phyloP scores from a whole-genome alignment of 1,284 basidiomycete species.

The Inonotus hispidus region DNA sequence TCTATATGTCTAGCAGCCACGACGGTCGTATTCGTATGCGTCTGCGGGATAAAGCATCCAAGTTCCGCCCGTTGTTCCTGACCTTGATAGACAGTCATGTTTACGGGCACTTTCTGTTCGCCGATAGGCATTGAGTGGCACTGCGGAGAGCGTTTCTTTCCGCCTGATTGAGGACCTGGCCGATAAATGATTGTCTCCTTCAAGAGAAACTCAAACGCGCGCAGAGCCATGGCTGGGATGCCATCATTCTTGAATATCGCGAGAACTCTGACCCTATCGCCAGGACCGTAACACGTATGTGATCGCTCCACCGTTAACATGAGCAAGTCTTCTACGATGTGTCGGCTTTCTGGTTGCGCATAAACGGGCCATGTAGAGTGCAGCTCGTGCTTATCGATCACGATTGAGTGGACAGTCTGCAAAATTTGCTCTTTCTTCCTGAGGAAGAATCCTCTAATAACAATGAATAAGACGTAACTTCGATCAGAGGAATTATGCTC shows the following conservation, averaged over 20 bases:
- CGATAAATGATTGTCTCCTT: slow-evolving; percentile 70
- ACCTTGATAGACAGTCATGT: slow-evolving; percentile 65
- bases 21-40: slow-evolving; percentile 71
- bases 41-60: slow-evolving; percentile 57
- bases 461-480: neutral
- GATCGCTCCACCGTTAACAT: slow-evolving; percentile 70
- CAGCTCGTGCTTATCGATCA: slow-evolving; percentile 85
- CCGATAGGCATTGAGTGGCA: slow-evolving; percentile 47
- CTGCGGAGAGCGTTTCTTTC: slow-evolving; percentile 55
- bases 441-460: slow-evolving; percentile 64
- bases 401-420: slow-evolving; percentile 58
- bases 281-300: slow-evolving; percentile 76
- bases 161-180: slow-evolving; percentile 45
- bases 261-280: slow-evolving; percentile 68
- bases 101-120: slow-evolving; percentile 65
- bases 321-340: slow-evolving; percentile 59
- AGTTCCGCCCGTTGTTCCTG: slow-evolving; percentile 66
- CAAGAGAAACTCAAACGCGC: slow-evolving; percentile 75
- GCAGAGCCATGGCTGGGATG: slow-evolving; percentile 56
- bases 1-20: slow-evolving; percentile 76
- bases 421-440: slow-evolving; percentile 55
- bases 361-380: slow-evolving; percentile 89
- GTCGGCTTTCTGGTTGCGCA: slow-evolving; percentile 69
- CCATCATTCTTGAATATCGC: slow-evolving; percentile 70
- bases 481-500: slow-evolving; percentile 23